Conservation (phyloP, 2,329 filamentous ascomycete genomes). For the Pyricularia sp. region DNA sequence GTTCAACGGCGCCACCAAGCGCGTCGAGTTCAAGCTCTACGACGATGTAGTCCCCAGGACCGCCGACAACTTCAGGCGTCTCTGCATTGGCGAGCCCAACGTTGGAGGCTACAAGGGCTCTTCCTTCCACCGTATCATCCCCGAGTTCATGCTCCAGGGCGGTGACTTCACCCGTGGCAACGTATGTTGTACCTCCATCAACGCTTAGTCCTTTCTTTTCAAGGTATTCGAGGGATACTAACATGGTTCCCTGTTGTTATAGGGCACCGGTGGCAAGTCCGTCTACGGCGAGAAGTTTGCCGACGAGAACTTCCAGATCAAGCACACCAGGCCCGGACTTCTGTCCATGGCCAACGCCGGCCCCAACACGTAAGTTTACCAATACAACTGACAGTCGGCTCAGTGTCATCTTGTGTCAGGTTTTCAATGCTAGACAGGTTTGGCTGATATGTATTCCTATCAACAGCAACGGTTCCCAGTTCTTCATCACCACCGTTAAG, state of each 20-base stretch:
- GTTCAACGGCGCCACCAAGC: slow-evolving; percentile 46
- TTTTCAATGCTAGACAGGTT: too few species aligned
- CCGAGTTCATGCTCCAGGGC: slow-evolving; percentile 90
- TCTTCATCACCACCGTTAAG: slow-evolving; percentile 91
- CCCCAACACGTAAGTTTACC: slow-evolving; percentile 67
- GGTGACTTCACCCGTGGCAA: slow-evolving; percentile 92
- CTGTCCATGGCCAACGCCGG: slow-evolving; percentile 95
- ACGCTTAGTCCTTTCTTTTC: too few species aligned
- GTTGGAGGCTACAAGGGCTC: slow-evolving; percentile 78
- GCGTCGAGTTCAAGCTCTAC: slow-evolving; percentile 70
- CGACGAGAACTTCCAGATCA: slow-evolving; percentile 80
- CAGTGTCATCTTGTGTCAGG: too few species aligned
- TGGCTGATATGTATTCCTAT: slow-evolving; percentile 15
- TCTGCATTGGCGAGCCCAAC: slow-evolving; percentile 66
- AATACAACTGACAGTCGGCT: too few species aligned
- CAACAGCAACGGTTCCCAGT: slow-evolving; percentile 89
- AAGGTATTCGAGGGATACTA: neutral
- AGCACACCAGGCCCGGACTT: slow-evolving; percentile 67
- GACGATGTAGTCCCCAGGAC: slow-evolving; percentile 84
- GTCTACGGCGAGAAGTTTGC: slow-evolving; percentile 94
- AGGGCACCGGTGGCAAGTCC: slow-evolving; percentile 87
- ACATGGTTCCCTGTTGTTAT: neutral
- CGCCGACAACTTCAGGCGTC: slow-evolving; percentile 71
- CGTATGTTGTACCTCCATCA: slow-evolving; percentile 42
- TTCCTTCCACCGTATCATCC: slow-evolving; percentile 88